Evolutionary conservation across 129 eudicot genomes (phyloP), one percentile per base, ranked within the genome.

Genomic region (Flaveria linearis): DNA sequence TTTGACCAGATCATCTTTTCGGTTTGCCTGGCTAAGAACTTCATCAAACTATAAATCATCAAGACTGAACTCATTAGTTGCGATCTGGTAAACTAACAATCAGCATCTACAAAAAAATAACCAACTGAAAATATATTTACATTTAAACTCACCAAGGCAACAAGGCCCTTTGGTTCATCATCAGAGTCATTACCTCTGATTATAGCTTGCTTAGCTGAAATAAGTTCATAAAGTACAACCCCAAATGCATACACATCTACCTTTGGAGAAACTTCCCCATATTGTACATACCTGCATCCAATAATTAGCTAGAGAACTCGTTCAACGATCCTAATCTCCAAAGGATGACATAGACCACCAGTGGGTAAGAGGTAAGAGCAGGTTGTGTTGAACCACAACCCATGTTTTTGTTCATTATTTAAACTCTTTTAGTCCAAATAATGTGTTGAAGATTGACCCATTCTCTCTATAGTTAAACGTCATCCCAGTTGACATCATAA

Each of bases 161-260:
- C 92, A 42, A 94, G 97, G 50, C 93, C 84, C 80, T 78, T 89
- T 0, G 96, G 79, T 47, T 91, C 96, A 45, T 79, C 57, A 47
- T 22, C 26, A 53, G 85, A 68, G 47, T 76, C 86, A 69, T 60
- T 81, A 60, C 51, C 84, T 85, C 77, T 91, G 58, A 94, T 91
- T 63, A 94, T 84, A 55, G 99, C 99, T 72, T 86, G 89, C 73
- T 91, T 91, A 55, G 90, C 96, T 79, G 99, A 94, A 47, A 94
- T 91, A 65, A 94, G 88, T 71, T 94, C 96, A 75, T 87, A 94
- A 25, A 94, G 30, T 39, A 94, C 99, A 75, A 94, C 99, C 36
- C 97, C 99, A 78, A 91, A 94, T 70, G 99, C 99, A 77, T 78
- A 94, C 45, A 94, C 99, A 77, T 94, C 99, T 65, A 91, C 83